Percentiles rank a stretch among this genome's conserved stretches.
Conservation (phyloP, 176 grass and related monocot species). For the Carex littledalei region DNA sequence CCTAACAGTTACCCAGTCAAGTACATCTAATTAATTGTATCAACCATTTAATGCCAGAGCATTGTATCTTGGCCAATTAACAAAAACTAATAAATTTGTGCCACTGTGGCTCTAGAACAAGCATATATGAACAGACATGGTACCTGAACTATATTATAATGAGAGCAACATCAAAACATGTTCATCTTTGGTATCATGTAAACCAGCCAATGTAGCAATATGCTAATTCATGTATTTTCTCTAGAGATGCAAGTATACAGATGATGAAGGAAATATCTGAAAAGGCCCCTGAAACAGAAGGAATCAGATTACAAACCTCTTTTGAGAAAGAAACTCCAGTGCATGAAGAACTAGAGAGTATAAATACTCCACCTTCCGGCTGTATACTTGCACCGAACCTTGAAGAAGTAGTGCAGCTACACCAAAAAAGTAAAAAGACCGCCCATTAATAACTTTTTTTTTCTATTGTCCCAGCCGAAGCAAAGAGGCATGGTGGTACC, state of each 20-base stretch:
- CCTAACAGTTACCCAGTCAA: neutral
- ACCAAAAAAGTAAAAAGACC: neutral
- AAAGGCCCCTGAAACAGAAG: neutral
- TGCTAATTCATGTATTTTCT: neutral
- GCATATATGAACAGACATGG: neutral
- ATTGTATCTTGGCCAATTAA: neutral
- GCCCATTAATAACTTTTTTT: neutral
- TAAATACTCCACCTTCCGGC: conserved; percentile 91
- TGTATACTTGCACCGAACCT: conserved; percentile 91
- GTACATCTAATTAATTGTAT: neutral
- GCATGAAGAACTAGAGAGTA: conserved; percentile 79
- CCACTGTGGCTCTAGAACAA: neutral
- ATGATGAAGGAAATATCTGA: neutral
- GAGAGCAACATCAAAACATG: neutral
- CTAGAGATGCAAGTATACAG: neutral
- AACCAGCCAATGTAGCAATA: neutral
- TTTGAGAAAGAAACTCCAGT: conserved; percentile 79
- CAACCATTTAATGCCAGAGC: neutral
- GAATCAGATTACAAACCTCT: conserved; percentile 52
- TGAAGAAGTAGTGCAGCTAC: conserved; percentile 83
- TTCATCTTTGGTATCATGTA: neutral
- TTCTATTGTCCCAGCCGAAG: neutral
- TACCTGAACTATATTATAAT: neutral
- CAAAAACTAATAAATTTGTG: neutral
- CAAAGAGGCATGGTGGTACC: neutral